Conservation (phyloP, 257 asterid genomes). For the Osmanthus fragrans region DNA sequence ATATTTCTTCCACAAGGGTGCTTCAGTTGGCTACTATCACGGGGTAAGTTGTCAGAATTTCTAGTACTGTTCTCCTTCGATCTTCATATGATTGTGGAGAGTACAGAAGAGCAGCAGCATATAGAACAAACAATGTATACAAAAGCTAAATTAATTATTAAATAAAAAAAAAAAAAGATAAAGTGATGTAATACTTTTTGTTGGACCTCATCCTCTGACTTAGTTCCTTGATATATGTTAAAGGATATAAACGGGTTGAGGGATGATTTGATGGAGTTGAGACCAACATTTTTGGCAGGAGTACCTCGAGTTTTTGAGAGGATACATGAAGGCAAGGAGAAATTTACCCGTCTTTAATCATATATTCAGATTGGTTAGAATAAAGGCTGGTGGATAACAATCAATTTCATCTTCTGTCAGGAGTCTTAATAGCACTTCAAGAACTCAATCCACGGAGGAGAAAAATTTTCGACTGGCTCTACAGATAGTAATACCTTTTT, state of each 20-base stretch:
- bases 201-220: neutral
- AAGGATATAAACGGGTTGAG: constrained; percentile 80
- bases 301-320: constrained; percentile 90
- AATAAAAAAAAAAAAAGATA: neutral
- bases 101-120: neutral
- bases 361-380: neutral
- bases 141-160: neutral
- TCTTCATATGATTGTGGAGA: neutral
- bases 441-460: constrained; percentile 89
- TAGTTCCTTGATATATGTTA: constrained; percentile 6
- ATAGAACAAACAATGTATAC: neutral
- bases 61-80: neutral
- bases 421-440: constrained; percentile 79
- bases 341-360: neutral
- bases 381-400: neutral
- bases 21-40: constrained; percentile 94
- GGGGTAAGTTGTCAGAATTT: constrained; percentile 56
- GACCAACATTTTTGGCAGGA: constrained; percentile 94
- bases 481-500: constrained; percentile 54
- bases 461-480: constrained; percentile 66
- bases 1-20: constrained; percentile 93
- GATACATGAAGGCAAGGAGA: constrained; percentile 72
- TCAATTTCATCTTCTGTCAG: constrained; percentile 32
- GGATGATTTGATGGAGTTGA: constrained; percentile 79
- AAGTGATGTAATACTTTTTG: neutral